Percentiles rank a stretch among this genome's conserved stretches.
Evolutionary conservation across 768 basidiomycete species (phyloP).

Genomic region (Suillus subluteus): DNA sequence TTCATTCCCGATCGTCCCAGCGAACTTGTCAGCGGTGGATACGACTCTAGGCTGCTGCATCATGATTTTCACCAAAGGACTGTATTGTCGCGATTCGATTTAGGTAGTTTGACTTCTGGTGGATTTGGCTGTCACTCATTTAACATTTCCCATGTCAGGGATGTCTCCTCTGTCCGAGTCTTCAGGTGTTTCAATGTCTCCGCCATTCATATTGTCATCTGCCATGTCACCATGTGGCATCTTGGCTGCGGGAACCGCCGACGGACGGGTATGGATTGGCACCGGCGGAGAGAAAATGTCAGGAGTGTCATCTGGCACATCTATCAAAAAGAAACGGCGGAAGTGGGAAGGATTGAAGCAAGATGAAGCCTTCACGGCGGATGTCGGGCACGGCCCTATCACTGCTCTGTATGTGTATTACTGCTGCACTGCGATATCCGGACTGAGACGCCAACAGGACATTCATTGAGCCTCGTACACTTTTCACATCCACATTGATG

Average conservation of each 20-base stretch:
- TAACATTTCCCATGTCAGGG: constrained; percentile 23
- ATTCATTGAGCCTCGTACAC: constrained; percentile 49
- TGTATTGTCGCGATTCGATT: constrained; percentile 58
- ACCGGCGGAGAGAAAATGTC: constrained; percentile 62
- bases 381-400: constrained; percentile 43
- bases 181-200: constrained; percentile 62
- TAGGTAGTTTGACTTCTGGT: constrained; percentile 42
- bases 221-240: constrained; percentile 61
- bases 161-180: constrained; percentile 40
- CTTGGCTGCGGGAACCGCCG: constrained; percentile 74
- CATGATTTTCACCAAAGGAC: constrained; percentile 63
- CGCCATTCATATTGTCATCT: constrained; percentile 72
- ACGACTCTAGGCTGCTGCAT: constrained; percentile 70
- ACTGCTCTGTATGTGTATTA: constrained; percentile 53
- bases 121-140: neutral
- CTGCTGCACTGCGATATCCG: constrained; percentile 2
- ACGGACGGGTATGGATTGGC: constrained; percentile 73
- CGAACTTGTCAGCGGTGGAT: constrained; percentile 80
- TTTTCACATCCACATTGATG: constrained; percentile 65
- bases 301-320: constrained; percentile 10
- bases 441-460: constrained; percentile 39
- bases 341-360: constrained; percentile 74
- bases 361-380: constrained; percentile 46
- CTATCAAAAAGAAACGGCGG: constrained; percentile 54
- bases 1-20: constrained; percentile 74